phyloP scores from a whole-genome alignment of 1,284 basidiomycete genomes.

The Cerioporus squamosus region DNA sequence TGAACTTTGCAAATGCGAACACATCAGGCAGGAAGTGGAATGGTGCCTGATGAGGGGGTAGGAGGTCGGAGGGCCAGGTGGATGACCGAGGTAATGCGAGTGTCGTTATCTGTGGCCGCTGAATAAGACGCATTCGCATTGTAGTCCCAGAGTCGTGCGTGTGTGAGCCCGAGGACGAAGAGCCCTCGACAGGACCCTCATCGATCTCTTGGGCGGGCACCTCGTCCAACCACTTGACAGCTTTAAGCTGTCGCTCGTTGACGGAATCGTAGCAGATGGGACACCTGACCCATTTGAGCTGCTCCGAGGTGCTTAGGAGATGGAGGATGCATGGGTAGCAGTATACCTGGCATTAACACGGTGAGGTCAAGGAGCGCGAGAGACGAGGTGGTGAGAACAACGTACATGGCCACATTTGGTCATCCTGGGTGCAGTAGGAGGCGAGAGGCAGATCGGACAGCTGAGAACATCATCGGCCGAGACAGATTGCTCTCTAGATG shows the following conservation, averaged over 20 bases:
- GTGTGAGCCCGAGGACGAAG: constrained; percentile 49
- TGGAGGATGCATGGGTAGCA: constrained; percentile 94
- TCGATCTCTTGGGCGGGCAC: constrained; percentile 42
- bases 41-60: constrained; percentile 91
- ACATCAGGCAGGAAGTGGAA: constrained; percentile 97
- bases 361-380: not conserved
- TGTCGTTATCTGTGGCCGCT: constrained; percentile 93
- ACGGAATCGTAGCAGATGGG: constrained; percentile 97
- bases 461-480: constrained; percentile 68
- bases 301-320: constrained; percentile 85
- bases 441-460: constrained; percentile 95
- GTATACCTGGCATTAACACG: constrained; percentile 61
- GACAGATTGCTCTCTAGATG: constrained; percentile 40
- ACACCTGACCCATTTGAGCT: constrained; percentile 85
- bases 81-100: constrained; percentile 91
- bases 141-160: constrained; percentile 51
- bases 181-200: constrained; percentile 37
- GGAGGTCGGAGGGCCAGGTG: constrained; percentile 92
- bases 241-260: constrained; percentile 90
- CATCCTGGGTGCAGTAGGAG: constrained; percentile 93
- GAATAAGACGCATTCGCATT: constrained; percentile 88
- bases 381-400: constrained; percentile 2
- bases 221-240: constrained; percentile 83
- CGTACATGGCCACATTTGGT: constrained; percentile 96
- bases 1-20: constrained; percentile 89